Evolutionary conservation across 2,329 filamentous ascomycete species (phyloP).

Genomic region (Ophiosphaerella narmari): DNA sequence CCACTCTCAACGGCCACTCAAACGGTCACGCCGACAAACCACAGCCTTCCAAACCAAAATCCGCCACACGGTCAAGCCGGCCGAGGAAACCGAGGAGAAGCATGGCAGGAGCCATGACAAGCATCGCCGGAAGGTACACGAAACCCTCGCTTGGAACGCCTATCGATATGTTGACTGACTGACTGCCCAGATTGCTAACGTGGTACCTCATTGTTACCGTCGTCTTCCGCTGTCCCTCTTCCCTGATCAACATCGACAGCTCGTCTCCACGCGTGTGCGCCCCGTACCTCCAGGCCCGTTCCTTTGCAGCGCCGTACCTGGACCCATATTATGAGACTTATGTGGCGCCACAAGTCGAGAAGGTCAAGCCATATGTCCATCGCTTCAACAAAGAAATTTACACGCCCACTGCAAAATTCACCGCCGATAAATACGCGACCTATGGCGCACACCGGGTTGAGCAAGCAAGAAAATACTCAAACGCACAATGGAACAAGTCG

Average conservation of each 20-base stretch:
- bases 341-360: constrained; percentile 79
- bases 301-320: constrained; percentile 73
- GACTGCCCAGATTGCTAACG: constrained; percentile 62
- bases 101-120: constrained; percentile 35
- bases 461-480: constrained; percentile 68
- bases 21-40: constrained; percentile 34
- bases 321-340: constrained; percentile 86
- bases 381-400: constrained; percentile 65
- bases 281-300: constrained; percentile 72
- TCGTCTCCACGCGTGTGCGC: constrained; percentile 79
- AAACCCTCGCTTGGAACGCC: neutral
- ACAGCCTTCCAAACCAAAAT: constrained; percentile 13
- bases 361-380: constrained; percentile 72
- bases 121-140: constrained; percentile 38
- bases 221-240: constrained; percentile 79
- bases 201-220: constrained; percentile 87
- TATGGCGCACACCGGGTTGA: constrained; percentile 77
- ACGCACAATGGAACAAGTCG: constrained; percentile 77
- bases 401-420: constrained; percentile 68
- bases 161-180: constrained; percentile 4
- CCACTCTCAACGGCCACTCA: constrained; percentile 29
- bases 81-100: constrained; percentile 25
- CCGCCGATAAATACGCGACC: constrained; percentile 63
- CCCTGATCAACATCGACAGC: constrained; percentile 68
- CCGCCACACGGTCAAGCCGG: constrained; percentile 12